Evolutionary conservation across 2,329 filamentous ascomycete genomes (phyloP), one percentile per base, ranked within the genome.

Genomic region (Geosmithia putterillii): DNA sequence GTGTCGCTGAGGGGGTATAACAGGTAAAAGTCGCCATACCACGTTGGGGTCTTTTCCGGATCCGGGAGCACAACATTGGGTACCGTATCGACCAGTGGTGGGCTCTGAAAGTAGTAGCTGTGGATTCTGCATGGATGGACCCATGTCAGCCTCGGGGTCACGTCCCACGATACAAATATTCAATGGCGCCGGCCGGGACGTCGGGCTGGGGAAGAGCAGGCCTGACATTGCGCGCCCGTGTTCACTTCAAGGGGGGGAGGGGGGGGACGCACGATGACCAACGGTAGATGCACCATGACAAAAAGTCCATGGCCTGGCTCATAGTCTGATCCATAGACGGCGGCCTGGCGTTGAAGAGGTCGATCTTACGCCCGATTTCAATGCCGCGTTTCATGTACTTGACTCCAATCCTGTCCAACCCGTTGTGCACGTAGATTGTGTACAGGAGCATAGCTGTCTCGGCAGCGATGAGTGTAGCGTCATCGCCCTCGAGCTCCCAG

Each of bases 11-110:
- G 25, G 0, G 63, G 62, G 43, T 66, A 67, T 18, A 52, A 58
- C 1, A 65, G 45, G 53, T 54, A 59, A 2, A 62, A 48, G 38
- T 67, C 62, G 4, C 61, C 59, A 23, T 62, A 65, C 52, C 55
- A 64, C 0, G 42, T 38, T 0, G 47, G 1, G 6, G 56, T 47
- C 1, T 51, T 10, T 3, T 44, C 39, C 0, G 54, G 47, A 19
- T 59, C 52, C 8, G 60, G 63, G 2, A 66, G 46, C 3, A 47
- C 49, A 45, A 52, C 54, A 3, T 41, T 21, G 1, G 63, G 63
- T 0, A 58, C 57, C 3, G 51, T 41, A 22, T 48, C 48, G 12
- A 66, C 36, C 1, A 57, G 38, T 0, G 62, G 61, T 7, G 49
- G 40, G 6, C 49, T 45, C 43, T 51, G 49, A 25, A 58, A 57